These are phyloP conservation scores for Backusella morwellensis DNA, from an alignment of 192 early-diverging fungal species.

Conservation along the genomic window DNA sequence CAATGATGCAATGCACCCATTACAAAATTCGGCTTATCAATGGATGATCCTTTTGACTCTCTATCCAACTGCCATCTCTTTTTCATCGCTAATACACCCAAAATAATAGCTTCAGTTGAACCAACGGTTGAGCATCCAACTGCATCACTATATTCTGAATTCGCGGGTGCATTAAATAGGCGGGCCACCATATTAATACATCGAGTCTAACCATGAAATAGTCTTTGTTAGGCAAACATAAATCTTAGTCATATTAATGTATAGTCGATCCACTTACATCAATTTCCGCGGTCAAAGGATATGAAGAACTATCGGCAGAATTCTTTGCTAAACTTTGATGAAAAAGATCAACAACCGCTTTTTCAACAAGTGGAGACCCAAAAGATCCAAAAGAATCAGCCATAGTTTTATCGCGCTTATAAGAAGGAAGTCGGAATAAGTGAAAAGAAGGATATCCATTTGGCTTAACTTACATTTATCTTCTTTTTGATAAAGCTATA, in stretches of 20 bases:
- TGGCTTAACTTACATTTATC: conserved; percentile 14
- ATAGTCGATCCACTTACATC: conserved; percentile 20
- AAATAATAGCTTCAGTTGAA: conserved; percentile 77
- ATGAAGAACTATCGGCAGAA: conserved; percentile 51
- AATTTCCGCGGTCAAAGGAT: conserved; percentile 37
- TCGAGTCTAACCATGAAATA: conserved; percentile 23
- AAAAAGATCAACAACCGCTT: conserved; percentile 73
- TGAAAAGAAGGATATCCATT: not conserved
- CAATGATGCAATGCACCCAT: conserved; percentile 74
- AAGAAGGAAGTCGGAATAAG: conserved; percentile 4
- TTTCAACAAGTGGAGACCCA: conserved; percentile 58
- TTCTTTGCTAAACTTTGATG: conserved; percentile 74
- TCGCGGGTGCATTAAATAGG: conserved; percentile 35
- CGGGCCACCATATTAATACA: conserved; percentile 43
- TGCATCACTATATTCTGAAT: conserved; percentile 35
- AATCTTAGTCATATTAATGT: too few species aligned
- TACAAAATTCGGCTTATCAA: conserved; percentile 72
- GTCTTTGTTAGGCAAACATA: too few species aligned
- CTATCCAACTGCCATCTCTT: conserved; percentile 67
- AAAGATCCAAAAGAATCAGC: conserved; percentile 71
- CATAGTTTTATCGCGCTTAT: conserved; percentile 71
- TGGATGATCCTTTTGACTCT: conserved; percentile 57
- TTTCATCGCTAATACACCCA: conserved; percentile 76
- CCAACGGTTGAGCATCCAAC: conserved; percentile 72
- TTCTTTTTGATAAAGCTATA: conserved; percentile 39